Conservation (phyloP, 2,329 filamentous ascomycete species). For the Cercospora zeina region DNA sequence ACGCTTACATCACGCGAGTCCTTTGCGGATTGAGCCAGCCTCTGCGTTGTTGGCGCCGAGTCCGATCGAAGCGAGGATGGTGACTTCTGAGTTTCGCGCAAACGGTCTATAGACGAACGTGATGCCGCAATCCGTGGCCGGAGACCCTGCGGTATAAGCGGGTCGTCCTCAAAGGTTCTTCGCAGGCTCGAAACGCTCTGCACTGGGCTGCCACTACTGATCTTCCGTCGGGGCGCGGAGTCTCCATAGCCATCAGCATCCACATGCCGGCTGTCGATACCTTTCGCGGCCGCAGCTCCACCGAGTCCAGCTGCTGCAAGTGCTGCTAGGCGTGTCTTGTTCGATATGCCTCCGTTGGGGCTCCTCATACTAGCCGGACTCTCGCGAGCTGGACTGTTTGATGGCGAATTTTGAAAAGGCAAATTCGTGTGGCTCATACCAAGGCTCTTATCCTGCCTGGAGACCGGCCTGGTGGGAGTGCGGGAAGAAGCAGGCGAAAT, state of each 20-base stretch:
- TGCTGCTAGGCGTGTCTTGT: conserved; percentile 42
- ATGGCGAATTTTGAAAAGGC: conserved; percentile 26
- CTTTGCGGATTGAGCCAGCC: conserved; percentile 53
- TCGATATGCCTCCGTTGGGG: conserved; percentile 43
- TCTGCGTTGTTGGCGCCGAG: conserved; percentile 59
- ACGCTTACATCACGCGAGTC: conserved; percentile 54
- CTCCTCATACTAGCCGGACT: conserved; percentile 29
- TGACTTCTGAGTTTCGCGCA: conserved; percentile 54
- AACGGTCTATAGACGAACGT: conserved; percentile 63
- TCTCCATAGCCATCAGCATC: conserved; percentile 40
- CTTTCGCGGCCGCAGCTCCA: conserved; percentile 59
- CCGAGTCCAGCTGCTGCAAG: conserved; percentile 46
- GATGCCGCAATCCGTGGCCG: conserved; percentile 38
- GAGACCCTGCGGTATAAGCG: conserved; percentile 38
- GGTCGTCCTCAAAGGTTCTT: conserved; percentile 58
- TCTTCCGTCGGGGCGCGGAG: conserved; percentile 25
- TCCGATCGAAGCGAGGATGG: conserved; percentile 61
- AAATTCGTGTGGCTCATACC: conserved; percentile 61
- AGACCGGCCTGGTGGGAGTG: conserved; percentile 62
- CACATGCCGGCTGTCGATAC: conserved; percentile 57
- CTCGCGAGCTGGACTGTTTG: conserved; percentile 46
- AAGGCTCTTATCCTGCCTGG: conserved; percentile 54
- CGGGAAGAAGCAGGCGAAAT: conserved; percentile 60
- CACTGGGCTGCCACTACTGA: conserved; percentile 65
- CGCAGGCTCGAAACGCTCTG: conserved; percentile 77